A percentile compares a stretch with the other conserved stretches of the same genome.
phyloP scores from a whole-genome alignment of 768 basidiomycete genomes.

The Serendipita sp. region DNA sequence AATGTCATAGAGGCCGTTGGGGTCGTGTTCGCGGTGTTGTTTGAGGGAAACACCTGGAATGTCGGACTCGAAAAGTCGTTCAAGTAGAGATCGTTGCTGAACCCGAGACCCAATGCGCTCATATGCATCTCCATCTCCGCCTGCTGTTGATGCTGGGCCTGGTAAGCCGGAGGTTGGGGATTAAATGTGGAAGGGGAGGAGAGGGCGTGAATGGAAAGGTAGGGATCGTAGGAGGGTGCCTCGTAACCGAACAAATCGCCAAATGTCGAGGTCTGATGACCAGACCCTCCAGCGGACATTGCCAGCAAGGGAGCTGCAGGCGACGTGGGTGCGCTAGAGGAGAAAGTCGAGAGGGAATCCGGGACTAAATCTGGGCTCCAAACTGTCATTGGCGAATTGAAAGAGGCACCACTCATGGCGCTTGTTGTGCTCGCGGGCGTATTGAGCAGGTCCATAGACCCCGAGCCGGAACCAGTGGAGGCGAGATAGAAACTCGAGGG shows the following conservation, averaged over 20 bases:
- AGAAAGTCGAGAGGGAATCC: background rate
- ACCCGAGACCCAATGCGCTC: background rate
- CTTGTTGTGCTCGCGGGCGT: no score
- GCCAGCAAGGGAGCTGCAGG: background rate
- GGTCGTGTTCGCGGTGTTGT: no score
- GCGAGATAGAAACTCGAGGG: background rate
- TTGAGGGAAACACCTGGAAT: background rate
- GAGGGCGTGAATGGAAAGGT: background rate
- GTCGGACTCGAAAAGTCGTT: background rate
- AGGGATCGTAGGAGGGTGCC: background rate
- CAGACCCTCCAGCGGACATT: no score
- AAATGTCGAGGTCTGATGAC: no score
- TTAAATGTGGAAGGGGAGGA: background rate
- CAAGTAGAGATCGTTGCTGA: background rate
- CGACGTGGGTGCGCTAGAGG: background rate
- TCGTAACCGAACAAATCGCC: no score
- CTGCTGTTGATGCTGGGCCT: background rate
- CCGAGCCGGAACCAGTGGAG: background rate
- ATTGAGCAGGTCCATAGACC: no score
- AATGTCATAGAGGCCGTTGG: no score
- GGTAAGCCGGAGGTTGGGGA: background rate
- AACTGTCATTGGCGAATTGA: background rate
- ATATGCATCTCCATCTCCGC: background rate
- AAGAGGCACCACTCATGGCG: background rate
- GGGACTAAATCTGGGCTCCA: constrained; percentile 1